phyloP scores from a whole-genome alignment of 2,329 filamentous ascomycete species.

The Beauveria medogensis region DNA sequence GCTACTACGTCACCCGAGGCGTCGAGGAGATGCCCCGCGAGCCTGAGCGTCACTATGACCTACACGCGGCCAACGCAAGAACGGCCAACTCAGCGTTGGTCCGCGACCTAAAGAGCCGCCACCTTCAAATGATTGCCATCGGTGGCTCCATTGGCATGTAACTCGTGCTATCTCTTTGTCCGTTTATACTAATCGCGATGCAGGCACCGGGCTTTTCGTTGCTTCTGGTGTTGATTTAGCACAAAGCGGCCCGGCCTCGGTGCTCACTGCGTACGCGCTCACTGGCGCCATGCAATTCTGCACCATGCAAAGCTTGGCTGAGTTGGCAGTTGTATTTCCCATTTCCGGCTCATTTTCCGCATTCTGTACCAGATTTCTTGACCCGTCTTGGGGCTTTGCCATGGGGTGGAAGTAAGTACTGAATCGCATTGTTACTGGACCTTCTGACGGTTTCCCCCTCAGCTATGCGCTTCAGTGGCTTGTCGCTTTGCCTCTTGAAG shows the following conservation, averaged over 20 bases:
- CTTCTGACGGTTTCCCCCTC: not conserved
- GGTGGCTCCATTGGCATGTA: conserved; percentile 9
- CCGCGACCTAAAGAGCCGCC: conserved; percentile 7
- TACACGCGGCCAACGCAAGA: conserved; percentile 7
- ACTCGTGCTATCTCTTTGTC: not conserved
- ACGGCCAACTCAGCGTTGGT: conserved; percentile 10
- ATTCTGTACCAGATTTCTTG: conserved; percentile 51
- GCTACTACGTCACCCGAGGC: conserved; percentile 9
- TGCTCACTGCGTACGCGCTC: conserved; percentile 9
- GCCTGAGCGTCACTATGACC: conserved; percentile 3
- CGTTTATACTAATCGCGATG: not conserved
- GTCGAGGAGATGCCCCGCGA: conserved; percentile 4
- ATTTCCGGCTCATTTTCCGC: conserved; percentile 53
- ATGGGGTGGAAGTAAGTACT: conserved; percentile 43
- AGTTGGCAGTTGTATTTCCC: conserved; percentile 50
- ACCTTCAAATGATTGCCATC: conserved; percentile 11
- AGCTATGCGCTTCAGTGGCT: conserved; percentile 34
- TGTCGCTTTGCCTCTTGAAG: conserved; percentile 37
- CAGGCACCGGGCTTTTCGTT: conserved; percentile 8
- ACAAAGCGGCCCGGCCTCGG: conserved; percentile 7
- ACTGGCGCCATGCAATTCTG: conserved; percentile 9
- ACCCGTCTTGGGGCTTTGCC: conserved; percentile 48
- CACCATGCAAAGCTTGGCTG: conserved; percentile 33
- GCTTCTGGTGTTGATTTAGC: conserved; percentile 8
- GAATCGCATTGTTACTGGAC: not conserved